Evolutionary conservation across 345 rosid species (phyloP), one percentile per base, ranked within the genome.

Genomic region (Barbarea vulgaris): DNA sequence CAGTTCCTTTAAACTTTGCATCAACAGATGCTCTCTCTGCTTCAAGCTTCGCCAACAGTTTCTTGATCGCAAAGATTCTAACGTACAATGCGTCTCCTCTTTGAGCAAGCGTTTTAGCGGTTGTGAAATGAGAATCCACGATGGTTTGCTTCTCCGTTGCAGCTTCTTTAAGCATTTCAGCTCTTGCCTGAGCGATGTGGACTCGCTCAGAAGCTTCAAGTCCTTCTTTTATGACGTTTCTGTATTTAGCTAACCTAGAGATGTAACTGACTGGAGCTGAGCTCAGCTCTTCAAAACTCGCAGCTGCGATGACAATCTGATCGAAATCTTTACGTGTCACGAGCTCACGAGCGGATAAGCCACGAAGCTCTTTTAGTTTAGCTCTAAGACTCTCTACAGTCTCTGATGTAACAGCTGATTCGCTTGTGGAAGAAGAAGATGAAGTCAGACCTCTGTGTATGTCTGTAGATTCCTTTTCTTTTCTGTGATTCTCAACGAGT

Each of bases 131-230:
- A 27, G 44, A 7, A n/a, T 77, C 80, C 34, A 77, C 80, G 0
- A 2, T 13, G 27, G 24, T 28, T 58, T 77, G 80, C 51, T 77
- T 77, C 76, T 70, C 80, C 0, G 5, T 18, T 6, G 76, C 71
- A 15, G 65, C 36, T 57, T 77, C 66, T 64, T 70, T 70, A 3
- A 54, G 65, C 70, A 77, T 14, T 17, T 17, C 21, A 3, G 80
- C 80, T 18, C 52, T 33, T 46, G 22, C 51, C 33, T 77, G 63
- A 0, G 71, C 66, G 10, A 53, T 55, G 34, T 77, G 51, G 39
- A 77, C 80, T 46, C 80, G 2, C 52, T 77, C 61, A 54, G 80
- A 77, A 42, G 80, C 76, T 34, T 77, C 71, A 52, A 77, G 74
- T 15, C 80, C 80, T 63, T 70, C 80, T 42, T 46, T 62, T 3